phyloP scores from a whole-genome alignment of 805 yeast genomes.

The Blastobotrys chiropterorum region DNA sequence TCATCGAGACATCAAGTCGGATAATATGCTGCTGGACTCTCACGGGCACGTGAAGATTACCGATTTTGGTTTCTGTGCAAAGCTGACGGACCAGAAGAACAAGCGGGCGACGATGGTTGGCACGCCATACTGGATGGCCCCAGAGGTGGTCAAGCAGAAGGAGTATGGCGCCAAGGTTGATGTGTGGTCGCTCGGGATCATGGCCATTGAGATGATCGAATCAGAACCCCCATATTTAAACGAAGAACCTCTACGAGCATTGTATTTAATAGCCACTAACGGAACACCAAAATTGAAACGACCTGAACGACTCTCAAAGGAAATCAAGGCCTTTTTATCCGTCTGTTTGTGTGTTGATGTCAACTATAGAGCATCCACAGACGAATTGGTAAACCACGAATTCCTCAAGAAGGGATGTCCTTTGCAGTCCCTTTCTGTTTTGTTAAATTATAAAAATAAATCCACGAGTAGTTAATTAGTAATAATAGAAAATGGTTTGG shows the following conservation, averaged over 20 bases:
- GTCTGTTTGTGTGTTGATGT: constrained; percentile 80
- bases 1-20: constrained; percentile 96
- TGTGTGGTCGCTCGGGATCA: constrained; percentile 77
- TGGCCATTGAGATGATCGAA: constrained; percentile 84
- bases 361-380: constrained; percentile 72
- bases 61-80: constrained; percentile 96
- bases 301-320: constrained; percentile 68
- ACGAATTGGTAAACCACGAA: constrained; percentile 58
- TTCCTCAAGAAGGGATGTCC: constrained; percentile 35
- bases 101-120: constrained; percentile 85
- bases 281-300: constrained; percentile 94
- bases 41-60: constrained; percentile 89
- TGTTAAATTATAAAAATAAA: constrained; percentile 19
- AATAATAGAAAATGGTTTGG: not conserved
- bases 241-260: constrained; percentile 72
- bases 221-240: constrained; percentile 80
- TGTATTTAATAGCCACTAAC: constrained; percentile 69
- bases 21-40: constrained; percentile 78
- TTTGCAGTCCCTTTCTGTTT: constrained; percentile 16
- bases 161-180: constrained; percentile 80
- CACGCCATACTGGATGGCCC: constrained; percentile 90
- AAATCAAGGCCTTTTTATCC: constrained; percentile 62
- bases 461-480: not conserved
- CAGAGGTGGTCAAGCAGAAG: constrained; percentile 74
- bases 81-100: constrained; percentile 68